Percentiles rank a stretch among this genome's conserved stretches.
phyloP scores from a whole-genome alignment of 257 asterid genomes.

The Fraxinus excelsior region DNA sequence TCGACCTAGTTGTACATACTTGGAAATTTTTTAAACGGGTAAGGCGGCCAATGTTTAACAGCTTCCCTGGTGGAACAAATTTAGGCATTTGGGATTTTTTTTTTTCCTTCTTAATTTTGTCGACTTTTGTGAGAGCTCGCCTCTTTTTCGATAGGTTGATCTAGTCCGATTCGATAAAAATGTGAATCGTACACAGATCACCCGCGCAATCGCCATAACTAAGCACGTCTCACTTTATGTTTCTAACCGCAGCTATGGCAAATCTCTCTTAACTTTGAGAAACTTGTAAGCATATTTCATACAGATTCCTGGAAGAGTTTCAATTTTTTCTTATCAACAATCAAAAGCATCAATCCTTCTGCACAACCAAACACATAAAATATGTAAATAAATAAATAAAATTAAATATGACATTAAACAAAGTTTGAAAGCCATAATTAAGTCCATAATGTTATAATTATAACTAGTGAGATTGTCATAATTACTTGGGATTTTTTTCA shows the following conservation, averaged over 20 bases:
- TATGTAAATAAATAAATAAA: too few relatives aligned
- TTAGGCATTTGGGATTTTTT: too few relatives aligned
- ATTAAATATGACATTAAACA: background rate
- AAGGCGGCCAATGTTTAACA: too few relatives aligned
- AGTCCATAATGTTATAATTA: background rate
- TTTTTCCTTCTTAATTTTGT: too few relatives aligned
- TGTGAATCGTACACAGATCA: too few relatives aligned
- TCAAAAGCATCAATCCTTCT: constrained; percentile 18
- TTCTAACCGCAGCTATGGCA: background rate
- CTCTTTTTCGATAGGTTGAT: too few relatives aligned
- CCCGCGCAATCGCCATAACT: too few relatives aligned
- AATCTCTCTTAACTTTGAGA: background rate
- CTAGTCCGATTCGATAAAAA: too few relatives aligned
- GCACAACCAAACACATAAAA: constrained; percentile 20
- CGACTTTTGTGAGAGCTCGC: too few relatives aligned
- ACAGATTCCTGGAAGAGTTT: too few relatives aligned
- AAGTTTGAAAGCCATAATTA: background rate
- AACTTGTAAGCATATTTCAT: background rate
- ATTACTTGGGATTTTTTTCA: background rate
- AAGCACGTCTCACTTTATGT: background rate
- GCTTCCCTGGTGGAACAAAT: too few relatives aligned
- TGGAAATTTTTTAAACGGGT: too few relatives aligned
- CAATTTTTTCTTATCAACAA: constrained; percentile 2
- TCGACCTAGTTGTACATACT: background rate
- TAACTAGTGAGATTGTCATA: background rate